Evolutionary conservation across 2,329 filamentous ascomycete genomes (phyloP).

Genomic region (Penicillium sp.): DNA sequence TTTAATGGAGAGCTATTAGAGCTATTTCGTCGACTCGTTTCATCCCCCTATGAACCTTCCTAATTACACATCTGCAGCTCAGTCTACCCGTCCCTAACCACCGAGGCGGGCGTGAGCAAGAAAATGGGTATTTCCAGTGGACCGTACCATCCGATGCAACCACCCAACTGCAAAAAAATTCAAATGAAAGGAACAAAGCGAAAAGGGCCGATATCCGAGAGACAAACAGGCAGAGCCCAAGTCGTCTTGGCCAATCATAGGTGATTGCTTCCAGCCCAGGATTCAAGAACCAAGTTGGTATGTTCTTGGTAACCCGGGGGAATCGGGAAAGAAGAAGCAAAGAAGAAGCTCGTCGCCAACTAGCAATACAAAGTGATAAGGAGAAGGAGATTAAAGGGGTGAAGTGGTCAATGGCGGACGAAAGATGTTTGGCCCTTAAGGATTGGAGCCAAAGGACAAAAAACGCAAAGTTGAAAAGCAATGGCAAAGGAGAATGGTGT

Average conservation of each 20-base stretch:
- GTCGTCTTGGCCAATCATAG: background rate
- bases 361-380: conserved; percentile 39
- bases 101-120: background rate
- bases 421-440: conserved; percentile 23
- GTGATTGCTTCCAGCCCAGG: background rate
- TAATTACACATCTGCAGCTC: conserved; percentile 21
- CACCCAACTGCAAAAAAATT: conserved; percentile 11
- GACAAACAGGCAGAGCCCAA: background rate
- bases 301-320: background rate
- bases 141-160: conserved; percentile 18
- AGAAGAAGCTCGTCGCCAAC: conserved; percentile 33
- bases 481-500: conserved; percentile 17
- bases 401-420: conserved; percentile 27
- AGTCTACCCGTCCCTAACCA: background rate
- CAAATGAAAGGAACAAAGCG: conserved; percentile 13
- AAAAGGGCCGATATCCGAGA: conserved; percentile 1
- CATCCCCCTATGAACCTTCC: conserved; percentile 14
- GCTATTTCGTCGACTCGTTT: conserved; percentile 21
- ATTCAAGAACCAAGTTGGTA: background rate
- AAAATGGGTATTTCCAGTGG: conserved; percentile 14
- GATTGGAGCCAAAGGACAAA: conserved; percentile 22
- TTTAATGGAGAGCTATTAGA: background rate
- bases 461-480: conserved; percentile 11
- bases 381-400: conserved; percentile 25
- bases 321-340: conserved; percentile 18